Evolutionary conservation across 2,329 filamentous ascomycete species (phyloP), one percentile per base, ranked within the genome.

Genomic region (Meredithiella fracta): DNA sequence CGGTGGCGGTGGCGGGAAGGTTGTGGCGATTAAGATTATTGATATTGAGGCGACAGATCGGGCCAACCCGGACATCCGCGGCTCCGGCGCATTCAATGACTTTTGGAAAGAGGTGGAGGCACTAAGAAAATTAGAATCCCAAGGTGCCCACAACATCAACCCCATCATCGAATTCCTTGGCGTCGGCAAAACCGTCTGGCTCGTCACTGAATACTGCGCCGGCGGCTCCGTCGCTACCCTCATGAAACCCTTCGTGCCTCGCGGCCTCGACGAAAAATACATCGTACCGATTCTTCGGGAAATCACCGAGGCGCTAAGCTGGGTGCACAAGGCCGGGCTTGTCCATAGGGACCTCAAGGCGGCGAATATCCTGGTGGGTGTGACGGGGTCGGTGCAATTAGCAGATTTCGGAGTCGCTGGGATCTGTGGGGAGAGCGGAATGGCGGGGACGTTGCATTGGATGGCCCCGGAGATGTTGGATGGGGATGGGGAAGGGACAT

Each of bases 141-240:
- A 77, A 61, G 83, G 81, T 51, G 86, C 86, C 17, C 77, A 78
- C 61, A 91, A 91, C 64, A 82, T 94, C 69, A 92, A 91, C 65
- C 77, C 82, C 62, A 83, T 91, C 53, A 82, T 90, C 62, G 86
- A 90, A 61, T 85, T 85, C 3, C 74, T 90, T 20, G 80, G 85
- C 7, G 80, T 91, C 38, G 84, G 85, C 44, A 82, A 85, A 62
- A 79, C 86, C 59, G 82, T 94, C 70, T 94, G 87, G 87, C 86
- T 92, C 72, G 80, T 92, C 56, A 90, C 85, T 58, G 86, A 92
- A 68, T 89, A 90, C 67, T 90, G 86, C 63, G 85, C 84, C 4
- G 87, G 87, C 60, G 87, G 87, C 51, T 92, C 86, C 66, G 83
- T 94, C 66, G 83, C 78, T 61, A 90, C 76, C 59, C 76, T 78